Base-by-base conservation (phyloP, 2,329 filamentous ascomycete genomes). In the Paracoccidioides brasiliensis region DNA sequence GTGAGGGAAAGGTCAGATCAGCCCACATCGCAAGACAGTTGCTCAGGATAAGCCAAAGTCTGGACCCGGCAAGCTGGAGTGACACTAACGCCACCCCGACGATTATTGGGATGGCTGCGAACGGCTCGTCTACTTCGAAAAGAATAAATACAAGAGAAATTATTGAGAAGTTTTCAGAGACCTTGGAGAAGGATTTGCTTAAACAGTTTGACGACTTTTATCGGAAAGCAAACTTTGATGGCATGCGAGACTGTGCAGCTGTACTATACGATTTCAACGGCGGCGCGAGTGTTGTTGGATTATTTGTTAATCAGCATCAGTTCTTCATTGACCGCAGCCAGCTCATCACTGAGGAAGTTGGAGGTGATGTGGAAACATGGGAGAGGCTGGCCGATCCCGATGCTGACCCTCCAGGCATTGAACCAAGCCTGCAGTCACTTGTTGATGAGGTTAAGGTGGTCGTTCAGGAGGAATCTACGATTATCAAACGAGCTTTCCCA, bases 181-280 rank as follows among this genome's bases (percentile, higher is more conserved):
- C 88, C 0, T 73, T 98, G 57, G 93, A 98, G 71, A 95, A 97
- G 67, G 93, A 98, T 66, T 76, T 98, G 42, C 74, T 98, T 58
- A 89, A 90, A 69, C 91, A 96, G 66, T 98, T 98, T 72, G 94
- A 98, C 75, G 89, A 94, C 67, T 96, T 91, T 74, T 97, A 97
- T 70, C 81, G 90, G 60, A 84, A 86, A 63, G 90, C 95, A 64
- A 95, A 97, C 71, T 96, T 95, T 66, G 89, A 96, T 62, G 90
- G 94, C 64, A 98, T 98, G 94, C 85, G 88, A 74, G 93, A 97
- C 68, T 98, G 93, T 68, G 88, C 94, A 55, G 88, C 88, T 65
- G 93, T 96, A 44, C 76, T 98, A 59, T 81, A 93, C 67, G 93
- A 97, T 71, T 98, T 98, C 77, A 95, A 91, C 69, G 90, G 93